Evolutionary conservation across 768 basidiomycete species (phyloP).

Genomic region (button mushroom (Agaricus bisporus)): DNA sequence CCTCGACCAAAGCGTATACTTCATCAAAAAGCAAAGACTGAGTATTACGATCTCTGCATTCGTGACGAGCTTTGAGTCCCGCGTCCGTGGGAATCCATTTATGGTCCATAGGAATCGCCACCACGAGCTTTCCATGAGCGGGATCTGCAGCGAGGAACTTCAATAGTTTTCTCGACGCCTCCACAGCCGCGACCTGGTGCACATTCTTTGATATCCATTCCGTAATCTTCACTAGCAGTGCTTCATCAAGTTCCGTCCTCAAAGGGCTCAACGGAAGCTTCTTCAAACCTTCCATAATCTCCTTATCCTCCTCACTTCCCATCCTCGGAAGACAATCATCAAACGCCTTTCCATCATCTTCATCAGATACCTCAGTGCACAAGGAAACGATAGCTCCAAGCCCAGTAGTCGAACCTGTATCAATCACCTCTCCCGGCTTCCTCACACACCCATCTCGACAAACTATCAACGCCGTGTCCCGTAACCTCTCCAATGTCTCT

Average conservation of each 20-base stretch:
- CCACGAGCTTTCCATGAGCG: neutral
- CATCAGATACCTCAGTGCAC: neutral
- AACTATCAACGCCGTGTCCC: neutral
- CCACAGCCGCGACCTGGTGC: neutral
- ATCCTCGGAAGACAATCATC: constrained; percentile 1
- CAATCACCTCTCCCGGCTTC: constrained; percentile 3
- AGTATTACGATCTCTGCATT: constrained; percentile 4
- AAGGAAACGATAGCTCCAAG: neutral
- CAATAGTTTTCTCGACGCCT: constrained; percentile 5
- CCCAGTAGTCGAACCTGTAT: neutral
- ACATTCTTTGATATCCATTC: neutral
- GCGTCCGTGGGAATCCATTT: constrained; percentile 3
- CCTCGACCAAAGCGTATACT: constrained; percentile 29
- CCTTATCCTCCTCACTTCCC: neutral
- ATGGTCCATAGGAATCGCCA: neutral
- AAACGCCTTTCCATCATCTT: neutral
- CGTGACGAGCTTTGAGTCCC: constrained; percentile 2
- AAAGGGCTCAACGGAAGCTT: neutral
- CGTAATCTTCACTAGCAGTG: neutral
- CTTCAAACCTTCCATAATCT: neutral
- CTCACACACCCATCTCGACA: constrained; percentile 1
- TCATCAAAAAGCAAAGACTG: constrained; percentile 29
- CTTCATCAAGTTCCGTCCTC: neutral
- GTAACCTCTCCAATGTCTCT: neutral
- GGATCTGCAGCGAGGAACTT: neutral